Evolutionary conservation across 805 yeast species (phyloP), one percentile per base, ranked within the genome.

Genomic region (Scheffersomyces coipomensis): DNA sequence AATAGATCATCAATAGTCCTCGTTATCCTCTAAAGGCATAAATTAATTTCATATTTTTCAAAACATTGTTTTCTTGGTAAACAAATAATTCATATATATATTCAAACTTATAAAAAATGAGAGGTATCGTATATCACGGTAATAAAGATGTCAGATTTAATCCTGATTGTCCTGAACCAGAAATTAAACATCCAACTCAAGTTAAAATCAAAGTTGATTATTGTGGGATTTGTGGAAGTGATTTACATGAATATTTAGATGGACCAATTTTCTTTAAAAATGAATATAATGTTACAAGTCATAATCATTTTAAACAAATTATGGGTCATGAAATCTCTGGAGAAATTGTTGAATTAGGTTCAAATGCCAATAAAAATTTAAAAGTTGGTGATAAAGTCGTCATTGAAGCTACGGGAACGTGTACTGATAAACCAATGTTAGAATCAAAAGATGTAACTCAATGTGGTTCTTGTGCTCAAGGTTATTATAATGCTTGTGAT

Each of bases 321-420:
- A 48, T 55, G 55, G 89, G 89, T 25, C 88, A 83, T 58, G 88
- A 83, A 56, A 72, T 83, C 43, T 64, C 81, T 37, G 89, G 88
- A 29, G 71, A 61, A 30, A 82, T 83, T 29, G 68, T 77, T 10
- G 73, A 66, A 30, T 66, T 84, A 23, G 95, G 93, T 33, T 44
- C 68, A 9, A 66, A 72, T 25, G 80, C 85, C 44, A 56, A 59
- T 3, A 68, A 44, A 30, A 74, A 62, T 62, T 72, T 67, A 50
- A 57, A 81, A 17, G 47, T 58, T 11, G 96, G 95, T 40, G 85
- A 88, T 51, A 73, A 74, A 33, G 87, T 83, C 23, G 81, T 76
- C 16, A 74, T 81, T 18, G 86, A 81, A 49, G 81, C 85, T 5
- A 71, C 81, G 1, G 78, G 79, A 24, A 78, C 78, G 29, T 83